Evolutionary conservation across 2,329 filamentous ascomycete genomes (phyloP).

Genomic region (Penicillium sp.): DNA sequence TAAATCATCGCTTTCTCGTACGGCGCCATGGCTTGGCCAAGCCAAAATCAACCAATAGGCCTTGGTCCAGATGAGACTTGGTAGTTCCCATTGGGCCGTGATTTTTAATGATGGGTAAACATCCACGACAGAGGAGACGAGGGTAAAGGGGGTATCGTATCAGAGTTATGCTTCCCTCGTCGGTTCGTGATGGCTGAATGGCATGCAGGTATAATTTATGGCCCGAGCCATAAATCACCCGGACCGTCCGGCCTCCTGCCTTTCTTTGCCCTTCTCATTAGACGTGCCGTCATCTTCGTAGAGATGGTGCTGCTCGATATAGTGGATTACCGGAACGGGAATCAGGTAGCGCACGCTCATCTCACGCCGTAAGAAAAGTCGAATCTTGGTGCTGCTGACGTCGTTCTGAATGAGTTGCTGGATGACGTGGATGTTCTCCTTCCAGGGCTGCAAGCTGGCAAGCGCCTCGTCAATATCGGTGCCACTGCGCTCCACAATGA

Average conservation of each 20-base stretch:
- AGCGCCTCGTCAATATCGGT: conserved; percentile 87
- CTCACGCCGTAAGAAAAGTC: conserved; percentile 72
- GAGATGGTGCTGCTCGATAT: conserved; percentile 66
- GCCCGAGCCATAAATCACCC: conserved; percentile 20
- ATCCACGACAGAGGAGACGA: background rate
- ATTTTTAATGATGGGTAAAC: background rate
- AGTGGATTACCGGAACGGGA: conserved; percentile 70
- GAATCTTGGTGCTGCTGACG: conserved; percentile 77
- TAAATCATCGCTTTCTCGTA: conserved; percentile 13
- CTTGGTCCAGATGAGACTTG: background rate
- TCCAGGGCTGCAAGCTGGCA: conserved; percentile 75
- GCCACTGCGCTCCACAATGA: conserved; percentile 83
- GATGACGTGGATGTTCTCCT: conserved; percentile 83
- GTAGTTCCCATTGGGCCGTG: background rate
- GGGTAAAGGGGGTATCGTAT: conserved; percentile 23
- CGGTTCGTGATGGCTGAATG: conserved; percentile 7
- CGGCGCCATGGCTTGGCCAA: conserved; percentile 1
- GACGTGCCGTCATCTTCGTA: conserved; percentile 55
- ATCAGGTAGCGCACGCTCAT: conserved; percentile 79
- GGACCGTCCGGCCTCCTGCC: conserved; percentile 24
- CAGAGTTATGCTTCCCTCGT: conserved; percentile 15
- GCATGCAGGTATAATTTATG: background rate
- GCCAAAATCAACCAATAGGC: background rate
- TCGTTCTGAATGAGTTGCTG: conserved; percentile 85
- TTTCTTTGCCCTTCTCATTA: conserved; percentile 37